A percentile compares a stretch with the other conserved stretches of the same genome.
Conservation (phyloP, 805 yeast genomes). For the Suhomyces xylopsoci region DNA sequence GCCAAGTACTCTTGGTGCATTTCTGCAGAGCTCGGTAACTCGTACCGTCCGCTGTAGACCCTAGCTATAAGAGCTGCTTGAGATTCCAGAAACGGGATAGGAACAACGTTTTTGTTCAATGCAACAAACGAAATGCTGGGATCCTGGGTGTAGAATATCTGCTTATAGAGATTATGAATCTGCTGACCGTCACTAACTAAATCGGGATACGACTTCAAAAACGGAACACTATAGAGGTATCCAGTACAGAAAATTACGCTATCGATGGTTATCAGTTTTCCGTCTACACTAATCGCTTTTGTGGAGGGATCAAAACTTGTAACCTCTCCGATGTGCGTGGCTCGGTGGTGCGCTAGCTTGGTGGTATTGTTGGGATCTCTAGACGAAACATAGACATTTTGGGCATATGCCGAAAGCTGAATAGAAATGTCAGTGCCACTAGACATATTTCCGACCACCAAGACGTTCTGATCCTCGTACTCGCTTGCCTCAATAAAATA, state of each 20-base stretch:
- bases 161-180: slow-evolving; percentile 31
- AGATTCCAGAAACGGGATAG: slow-evolving; percentile 38
- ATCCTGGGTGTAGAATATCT: slow-evolving; percentile 30
- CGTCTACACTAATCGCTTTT: slow-evolving; percentile 7
- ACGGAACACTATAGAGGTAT: slow-evolving; percentile 20
- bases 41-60: slow-evolving; percentile 26
- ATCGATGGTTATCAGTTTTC: slow-evolving; percentile 14
- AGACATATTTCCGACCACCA: slow-evolving; percentile 34
- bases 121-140: slow-evolving; percentile 33
- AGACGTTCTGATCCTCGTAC: slow-evolving; percentile 10
- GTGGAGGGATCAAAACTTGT: neutral
- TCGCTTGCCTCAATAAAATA: slow-evolving; percentile 15
- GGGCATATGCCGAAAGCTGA: slow-evolving; percentile 10
- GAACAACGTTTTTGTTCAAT: slow-evolving; percentile 26
- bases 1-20: slow-evolving; percentile 24
- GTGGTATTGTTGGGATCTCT: slow-evolving; percentile 1
- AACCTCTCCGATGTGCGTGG: slow-evolving; percentile 1
- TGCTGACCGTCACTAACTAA: slow-evolving; percentile 20
- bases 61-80: slow-evolving; percentile 37
- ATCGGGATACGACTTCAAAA: slow-evolving; percentile 16
- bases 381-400: slow-evolving; percentile 12
- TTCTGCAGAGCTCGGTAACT: slow-evolving; percentile 24
- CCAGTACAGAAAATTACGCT: slow-evolving; percentile 25
- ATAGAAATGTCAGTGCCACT: slow-evolving; percentile 13
- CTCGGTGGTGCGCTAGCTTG: neutral